Evolutionary conservation across 2,329 filamentous ascomycete genomes (phyloP).

Genomic region (Bipolaris cookei): DNA sequence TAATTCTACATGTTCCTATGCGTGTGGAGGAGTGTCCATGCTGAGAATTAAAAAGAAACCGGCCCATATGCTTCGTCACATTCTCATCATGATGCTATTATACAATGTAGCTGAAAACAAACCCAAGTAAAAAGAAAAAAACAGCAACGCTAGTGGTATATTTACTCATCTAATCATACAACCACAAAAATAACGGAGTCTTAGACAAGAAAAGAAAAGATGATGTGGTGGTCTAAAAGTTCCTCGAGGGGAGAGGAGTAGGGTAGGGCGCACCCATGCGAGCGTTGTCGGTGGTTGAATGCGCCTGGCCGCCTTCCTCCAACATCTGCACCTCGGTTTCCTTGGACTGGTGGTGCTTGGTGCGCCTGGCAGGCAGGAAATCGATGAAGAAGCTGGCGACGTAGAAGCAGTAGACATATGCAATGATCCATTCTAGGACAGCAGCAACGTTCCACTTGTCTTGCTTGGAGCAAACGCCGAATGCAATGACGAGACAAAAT

Average conservation of each 20-base stretch:
- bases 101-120: neutral
- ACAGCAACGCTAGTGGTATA: constrained; percentile 15
- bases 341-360: constrained; percentile 55
- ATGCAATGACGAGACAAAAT: constrained; percentile 73
- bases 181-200: constrained; percentile 3
- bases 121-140: neutral
- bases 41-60: neutral
- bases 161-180: constrained; percentile 8
- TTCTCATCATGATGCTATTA: neutral
- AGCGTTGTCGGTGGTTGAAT: constrained; percentile 31
- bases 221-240: constrained; percentile 31
- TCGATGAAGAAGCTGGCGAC: constrained; percentile 87
- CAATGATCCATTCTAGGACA: constrained; percentile 78
- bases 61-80: neutral
- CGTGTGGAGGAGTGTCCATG: neutral
- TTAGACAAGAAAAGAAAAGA: constrained; percentile 9
- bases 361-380: constrained; percentile 76
- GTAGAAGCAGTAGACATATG: constrained; percentile 88
- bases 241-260: constrained; percentile 33
- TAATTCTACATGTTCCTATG: neutral
- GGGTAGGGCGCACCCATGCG: constrained; percentile 27
- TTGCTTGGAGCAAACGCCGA: constrained; percentile 64
- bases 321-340: constrained; percentile 47
- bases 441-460: constrained; percentile 70
- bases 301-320: constrained; percentile 23